phyloP scores from a whole-genome alignment of 306 rosid species.

The Cucumis cinereus region DNA sequence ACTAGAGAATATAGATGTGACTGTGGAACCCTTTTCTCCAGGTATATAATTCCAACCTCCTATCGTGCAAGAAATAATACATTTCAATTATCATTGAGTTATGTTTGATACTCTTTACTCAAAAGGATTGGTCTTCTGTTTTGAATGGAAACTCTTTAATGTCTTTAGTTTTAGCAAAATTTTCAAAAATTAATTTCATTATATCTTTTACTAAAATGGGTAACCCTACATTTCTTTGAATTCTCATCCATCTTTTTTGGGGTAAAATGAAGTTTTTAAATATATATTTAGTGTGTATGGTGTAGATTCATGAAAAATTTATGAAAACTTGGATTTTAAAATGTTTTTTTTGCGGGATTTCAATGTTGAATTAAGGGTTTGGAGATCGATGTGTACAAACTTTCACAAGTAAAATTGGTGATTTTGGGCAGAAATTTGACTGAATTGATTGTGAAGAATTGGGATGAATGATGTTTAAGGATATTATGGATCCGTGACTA shows the following conservation, averaged over 20 bases:
- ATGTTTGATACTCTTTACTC: not conserved
- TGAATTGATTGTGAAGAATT: not conserved
- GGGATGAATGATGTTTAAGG: not conserved
- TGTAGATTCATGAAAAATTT: not conserved
- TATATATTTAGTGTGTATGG: not conserved
- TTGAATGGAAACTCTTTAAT: not conserved
- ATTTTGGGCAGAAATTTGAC: not conserved
- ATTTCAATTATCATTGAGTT: too few species aligned
- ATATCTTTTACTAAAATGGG: not conserved
- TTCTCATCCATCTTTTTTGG: not conserved
- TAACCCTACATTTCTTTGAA: not conserved
- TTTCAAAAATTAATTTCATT: not conserved
- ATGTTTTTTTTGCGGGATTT: not conserved
- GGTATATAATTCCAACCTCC: constrained; percentile 21
- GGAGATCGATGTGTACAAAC: too few species aligned
- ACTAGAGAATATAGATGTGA: constrained; percentile 95
- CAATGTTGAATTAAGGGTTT: not conserved
- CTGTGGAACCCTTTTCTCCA: constrained; percentile 94
- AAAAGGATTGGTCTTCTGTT: constrained; percentile 5
- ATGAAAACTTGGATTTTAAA: not conserved
- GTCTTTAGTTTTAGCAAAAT: not conserved
- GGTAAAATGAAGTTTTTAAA: not conserved
- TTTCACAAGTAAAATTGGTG: too few species aligned
- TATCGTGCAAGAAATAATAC: too few species aligned
- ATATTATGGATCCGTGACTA: constrained; percentile 1